Evolutionary conservation across 164 flowering plant species (phyloP).

Genomic region (Litsea cubeba): DNA sequence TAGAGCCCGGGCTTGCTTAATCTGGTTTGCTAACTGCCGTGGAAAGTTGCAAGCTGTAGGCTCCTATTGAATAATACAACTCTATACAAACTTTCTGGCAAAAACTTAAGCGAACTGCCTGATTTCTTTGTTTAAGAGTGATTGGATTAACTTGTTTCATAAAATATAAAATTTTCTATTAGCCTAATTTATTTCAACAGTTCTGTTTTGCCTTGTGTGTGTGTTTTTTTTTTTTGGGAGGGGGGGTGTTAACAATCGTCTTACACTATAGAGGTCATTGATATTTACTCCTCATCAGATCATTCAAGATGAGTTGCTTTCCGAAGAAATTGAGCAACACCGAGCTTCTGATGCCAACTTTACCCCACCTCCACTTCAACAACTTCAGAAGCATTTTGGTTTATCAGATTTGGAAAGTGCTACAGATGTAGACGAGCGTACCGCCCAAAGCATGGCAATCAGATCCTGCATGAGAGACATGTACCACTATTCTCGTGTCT

Average conservation of each 20-base stretch:
- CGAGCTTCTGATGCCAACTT: conserved; percentile 41
- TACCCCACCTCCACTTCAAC: conserved; percentile 63
- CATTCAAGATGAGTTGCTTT: conserved; percentile 70
- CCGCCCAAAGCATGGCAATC: conserved; percentile 28
- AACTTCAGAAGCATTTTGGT: conserved; percentile 37
- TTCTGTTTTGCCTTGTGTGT: neutral
- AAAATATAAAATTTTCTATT: neutral
- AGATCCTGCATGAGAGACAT: conserved; percentile 69
- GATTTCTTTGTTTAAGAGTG: neutral
- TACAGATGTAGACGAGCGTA: conserved; percentile 16
- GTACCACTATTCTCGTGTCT: conserved; percentile 91
- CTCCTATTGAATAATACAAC: no score
- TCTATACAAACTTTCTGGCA: no score
- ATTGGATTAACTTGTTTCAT: neutral
- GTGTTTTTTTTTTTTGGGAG: no score
- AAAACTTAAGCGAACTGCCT: no score
- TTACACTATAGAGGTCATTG: neutral
- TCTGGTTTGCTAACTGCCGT: no score
- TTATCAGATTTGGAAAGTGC: conserved; percentile 22
- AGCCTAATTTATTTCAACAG: neutral
- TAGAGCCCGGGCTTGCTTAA: no score
- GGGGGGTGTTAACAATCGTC: no score
- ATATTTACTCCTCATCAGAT: conserved; percentile 35
- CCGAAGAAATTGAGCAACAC: conserved; percentile 54
- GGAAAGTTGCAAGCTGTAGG: no score